Evolutionary conservation across 495 filamentous ascomycete species (phyloP), one percentile per base, ranked within the genome.

Genomic region (Annulohypoxylon moriforme): DNA sequence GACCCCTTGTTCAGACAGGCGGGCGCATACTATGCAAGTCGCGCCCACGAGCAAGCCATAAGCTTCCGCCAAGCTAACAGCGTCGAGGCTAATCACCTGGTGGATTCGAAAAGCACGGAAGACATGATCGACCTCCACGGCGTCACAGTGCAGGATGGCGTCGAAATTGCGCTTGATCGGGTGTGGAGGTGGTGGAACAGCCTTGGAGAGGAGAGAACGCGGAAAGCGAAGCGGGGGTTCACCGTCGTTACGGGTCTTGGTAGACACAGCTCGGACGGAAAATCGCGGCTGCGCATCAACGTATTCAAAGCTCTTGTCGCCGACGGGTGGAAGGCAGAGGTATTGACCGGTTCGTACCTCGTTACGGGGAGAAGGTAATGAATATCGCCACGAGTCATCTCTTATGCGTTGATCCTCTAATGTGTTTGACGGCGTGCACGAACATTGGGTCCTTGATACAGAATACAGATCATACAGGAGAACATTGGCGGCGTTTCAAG

Each of bases 281-380:
- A 84, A 31, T 89, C 89, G 1, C 90, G 88, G 64, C 71, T 99
- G 24, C 89, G 93, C 1, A 92, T 92, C 34, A 91, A 92, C n/a
- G 94, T 99, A 1, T 89, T 82, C 57, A 91, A 86, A 75, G 91
- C 91, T 81, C 77, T 99, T 60, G 82, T 88, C 52, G 84, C 84
- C 38, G 92, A 95, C 60, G 94, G 93, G 0, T 99, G 96, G 96
- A 91, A 87, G 68, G 83, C 96, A 31, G 86, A 93, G 78, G 83
- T 91, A 31, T 81, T 86, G 31, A 85, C 86, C 9, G 94, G 94
- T 0, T 81, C 85, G 33, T 83, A 94, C 49, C 75, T 88, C 42
- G 86, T 98, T 8, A 85, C 80, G 11, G 93, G 93, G 1, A 82
- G 83, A 62, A 64, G 50, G 20, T 63, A 65, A 24, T 44, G 42